Base-by-base conservation (phyloP, 2,329 filamentous ascomycete species). In the Calcarisporium arbuscula region DNA sequence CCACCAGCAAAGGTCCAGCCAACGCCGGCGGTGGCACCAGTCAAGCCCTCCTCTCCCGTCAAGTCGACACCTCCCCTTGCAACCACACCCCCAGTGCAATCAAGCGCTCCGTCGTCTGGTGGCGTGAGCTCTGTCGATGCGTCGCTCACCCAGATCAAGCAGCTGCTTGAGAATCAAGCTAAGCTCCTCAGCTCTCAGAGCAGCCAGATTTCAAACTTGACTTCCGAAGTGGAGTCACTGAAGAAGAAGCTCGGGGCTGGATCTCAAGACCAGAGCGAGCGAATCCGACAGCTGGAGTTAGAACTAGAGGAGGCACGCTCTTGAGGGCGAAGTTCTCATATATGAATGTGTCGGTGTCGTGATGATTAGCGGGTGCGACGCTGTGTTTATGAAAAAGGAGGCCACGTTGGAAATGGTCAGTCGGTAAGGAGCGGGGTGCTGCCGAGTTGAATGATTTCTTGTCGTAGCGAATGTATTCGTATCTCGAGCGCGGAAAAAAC, bases 171-270 rank as follows among this genome's bases (percentile, higher is more conserved):
- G 56, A 72, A 75, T 44, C 88, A 95, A 62, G 85, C 76, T 36
- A 77, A 76, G 65, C 77, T 87, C 45, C 85, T 95, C 53, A 77
- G 69, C 42, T 69, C 75, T n/a, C 84, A 95, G 62, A 83, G 75
- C 32, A 73, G 84, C 52, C 81, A 88, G 57, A 87, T 94, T 48
- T 70, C 70, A 32, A 67, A 70, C 19, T 64, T 94, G 30, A 75
- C 83, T 4, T 61, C 67, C 19, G 85, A 94, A 58, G 80, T 94
- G 11, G 86, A 92, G 53, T 72, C 74, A 12, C 69, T 95, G 48
- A 94, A 94, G 74, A 77, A 77, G 60, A 83, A 79, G 58, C 70
- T 89, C 39, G 75, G 74, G 23, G 48, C 57, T 2, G 57, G 59
- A 15, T 65, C 68, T 11, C 68, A 73, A 48, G 77, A 80, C 52